These are phyloP conservation scores for Penicillium oxalicum DNA, from an alignment of 2,329 filamentous ascomycete genomes.

Conservation along the genomic window DNA sequence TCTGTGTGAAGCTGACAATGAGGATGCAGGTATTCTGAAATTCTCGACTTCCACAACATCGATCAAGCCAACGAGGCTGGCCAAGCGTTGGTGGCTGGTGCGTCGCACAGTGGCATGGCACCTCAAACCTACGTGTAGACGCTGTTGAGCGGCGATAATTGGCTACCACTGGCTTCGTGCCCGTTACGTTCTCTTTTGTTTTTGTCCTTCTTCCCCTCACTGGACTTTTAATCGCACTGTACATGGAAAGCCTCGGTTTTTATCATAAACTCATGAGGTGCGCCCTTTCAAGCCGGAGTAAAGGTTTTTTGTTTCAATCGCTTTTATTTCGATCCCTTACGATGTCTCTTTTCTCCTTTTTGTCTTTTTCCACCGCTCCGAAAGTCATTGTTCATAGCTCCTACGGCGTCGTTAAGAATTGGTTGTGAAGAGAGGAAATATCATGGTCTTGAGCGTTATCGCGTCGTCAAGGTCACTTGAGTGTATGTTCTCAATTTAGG, in stretches of 20 bases:
- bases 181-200: constrained; percentile 12
- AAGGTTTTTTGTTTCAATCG: constrained; percentile 7
- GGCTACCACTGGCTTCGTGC: constrained; percentile 6
- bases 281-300: constrained; percentile 14
- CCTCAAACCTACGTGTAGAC: constrained; percentile 25
- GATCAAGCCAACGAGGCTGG: constrained; percentile 47
- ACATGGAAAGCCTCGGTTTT: constrained; percentile 14
- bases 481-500: background rate
- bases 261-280: constrained; percentile 15
- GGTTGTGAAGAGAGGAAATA: constrained; percentile 18
- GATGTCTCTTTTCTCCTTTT: constrained; percentile 7
- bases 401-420: constrained; percentile 22
- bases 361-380: constrained; percentile 6
- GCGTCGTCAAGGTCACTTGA: background rate
- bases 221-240: background rate
- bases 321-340: background rate
- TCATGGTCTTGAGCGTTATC: constrained; percentile 10
- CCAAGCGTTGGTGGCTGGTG: constrained; percentile 25
- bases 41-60: constrained; percentile 96
- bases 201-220: constrained; percentile 13
- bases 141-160: constrained; percentile 5
- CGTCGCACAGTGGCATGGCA: constrained; percentile 11
- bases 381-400: constrained; percentile 22
- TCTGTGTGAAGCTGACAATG: background rate
- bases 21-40: constrained; percentile 83